Conservation (phyloP, 768 basidiomycete genomes). For the Suillus subalutaceus region DNA sequence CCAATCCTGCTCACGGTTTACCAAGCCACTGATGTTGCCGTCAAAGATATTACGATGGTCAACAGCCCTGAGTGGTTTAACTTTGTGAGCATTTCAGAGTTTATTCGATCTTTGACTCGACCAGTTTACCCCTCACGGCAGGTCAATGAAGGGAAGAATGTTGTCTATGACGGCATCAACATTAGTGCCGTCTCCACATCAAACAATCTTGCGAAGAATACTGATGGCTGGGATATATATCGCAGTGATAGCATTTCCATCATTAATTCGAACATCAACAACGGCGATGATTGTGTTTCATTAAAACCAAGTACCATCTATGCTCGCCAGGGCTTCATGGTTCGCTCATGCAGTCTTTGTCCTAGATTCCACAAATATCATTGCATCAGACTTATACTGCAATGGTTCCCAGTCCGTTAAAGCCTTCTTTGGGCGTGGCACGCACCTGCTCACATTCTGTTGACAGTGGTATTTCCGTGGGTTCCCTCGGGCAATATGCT, state of each 20-base stretch:
- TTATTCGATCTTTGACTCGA: neutral
- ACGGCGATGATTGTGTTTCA: conserved; percentile 63
- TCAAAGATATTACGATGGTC: conserved; percentile 51
- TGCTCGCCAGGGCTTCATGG: neutral
- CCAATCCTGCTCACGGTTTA: conserved; percentile 60
- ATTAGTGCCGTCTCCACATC: conserved; percentile 51
- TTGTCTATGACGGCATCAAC: conserved; percentile 49
- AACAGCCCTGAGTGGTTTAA: conserved; percentile 59
- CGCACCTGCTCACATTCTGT: neutral
- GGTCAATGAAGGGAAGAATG: conserved; percentile 51
- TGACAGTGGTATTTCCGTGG: conserved; percentile 53
- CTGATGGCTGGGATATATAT: conserved; percentile 69
- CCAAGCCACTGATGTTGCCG: conserved; percentile 49
- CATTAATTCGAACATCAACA: conserved; percentile 51
- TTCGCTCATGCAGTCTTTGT: neutral
- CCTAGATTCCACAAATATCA: conserved; percentile 54
- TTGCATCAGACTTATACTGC: conserved; percentile 59
- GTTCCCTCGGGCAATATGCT: conserved; percentile 49
- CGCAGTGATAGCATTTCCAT: conserved; percentile 54
- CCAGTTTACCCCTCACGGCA: conserved; percentile 17
- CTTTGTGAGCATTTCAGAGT: conserved; percentile 34
- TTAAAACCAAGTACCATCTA: conserved; percentile 51
- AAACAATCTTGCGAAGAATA: conserved; percentile 46
- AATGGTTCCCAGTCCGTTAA: conserved; percentile 53
- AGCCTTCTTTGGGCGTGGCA: neutral